phyloP scores from a whole-genome alignment of 306 rosid species.

The Cyclanthera cordifolia region DNA sequence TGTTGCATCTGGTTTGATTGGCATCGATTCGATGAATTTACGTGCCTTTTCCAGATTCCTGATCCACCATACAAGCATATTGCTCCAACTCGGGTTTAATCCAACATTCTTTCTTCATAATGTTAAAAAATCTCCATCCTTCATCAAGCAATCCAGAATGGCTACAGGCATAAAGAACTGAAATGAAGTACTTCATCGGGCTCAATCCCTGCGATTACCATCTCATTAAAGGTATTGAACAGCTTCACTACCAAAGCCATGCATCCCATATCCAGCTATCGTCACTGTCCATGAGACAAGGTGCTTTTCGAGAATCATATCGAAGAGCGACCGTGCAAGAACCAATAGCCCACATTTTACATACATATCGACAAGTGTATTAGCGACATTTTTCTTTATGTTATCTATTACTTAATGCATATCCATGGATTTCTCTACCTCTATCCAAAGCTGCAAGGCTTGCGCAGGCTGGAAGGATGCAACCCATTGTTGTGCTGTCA shows the following conservation, averaged over 20 bases:
- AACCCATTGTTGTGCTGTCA: slow-evolving; percentile 36
- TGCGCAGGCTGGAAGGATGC: slow-evolving; percentile 64
- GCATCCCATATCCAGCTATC: slow-evolving; percentile 66
- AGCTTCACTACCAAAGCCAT: slow-evolving; percentile 60
- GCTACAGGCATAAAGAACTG: slow-evolving; percentile 57
- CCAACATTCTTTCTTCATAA: slow-evolving; percentile 32
- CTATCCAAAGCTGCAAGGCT: slow-evolving; percentile 53
- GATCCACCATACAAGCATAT: slow-evolving; percentile 69
- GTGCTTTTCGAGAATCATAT: slow-evolving; percentile 39
- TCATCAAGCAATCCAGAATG: slow-evolving; percentile 55
- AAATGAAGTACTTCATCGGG: slow-evolving; percentile 51
- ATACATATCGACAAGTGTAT: slow-evolving; percentile 66
- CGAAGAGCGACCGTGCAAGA: slow-evolving; percentile 38
- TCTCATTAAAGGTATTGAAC: slow-evolving; percentile 38
- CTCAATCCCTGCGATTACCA: slow-evolving; percentile 37
- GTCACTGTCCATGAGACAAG: slow-evolving; percentile 60
- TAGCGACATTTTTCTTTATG: slow-evolving; percentile 31
- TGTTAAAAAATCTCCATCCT: slow-evolving; percentile 42
- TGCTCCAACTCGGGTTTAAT: slow-evolving; percentile 50
- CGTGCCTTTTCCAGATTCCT: slow-evolving; percentile 47
- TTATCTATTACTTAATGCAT: slow-evolving; percentile 38
- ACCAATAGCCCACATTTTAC: slow-evolving; percentile 48
- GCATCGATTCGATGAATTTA: slow-evolving; percentile 42
- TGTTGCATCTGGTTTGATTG: slow-evolving; percentile 54
- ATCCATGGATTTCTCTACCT: slow-evolving; percentile 57